These are phyloP conservation scores for Ascomycota sp. DNA, from an alignment of 2,329 filamentous ascomycete species.

Conservation along the genomic window DNA sequence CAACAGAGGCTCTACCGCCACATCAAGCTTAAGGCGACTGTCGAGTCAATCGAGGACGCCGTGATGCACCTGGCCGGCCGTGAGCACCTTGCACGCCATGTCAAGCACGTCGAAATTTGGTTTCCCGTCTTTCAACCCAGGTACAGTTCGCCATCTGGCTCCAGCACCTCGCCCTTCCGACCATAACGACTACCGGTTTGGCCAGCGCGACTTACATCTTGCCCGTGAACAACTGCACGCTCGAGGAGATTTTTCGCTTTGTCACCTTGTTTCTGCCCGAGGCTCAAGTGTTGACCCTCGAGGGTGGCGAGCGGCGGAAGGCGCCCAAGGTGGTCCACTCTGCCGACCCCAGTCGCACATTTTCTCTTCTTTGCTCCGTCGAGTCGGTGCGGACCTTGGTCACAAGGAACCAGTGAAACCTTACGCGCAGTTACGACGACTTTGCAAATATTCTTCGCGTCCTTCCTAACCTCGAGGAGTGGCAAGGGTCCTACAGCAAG, in stretches of 20 bases:
- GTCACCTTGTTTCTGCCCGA: constrained; percentile 37
- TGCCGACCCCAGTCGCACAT: constrained; percentile 4
- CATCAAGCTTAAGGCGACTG: constrained; percentile 54
- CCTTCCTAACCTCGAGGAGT: constrained; percentile 43
- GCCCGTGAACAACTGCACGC: constrained; percentile 44
- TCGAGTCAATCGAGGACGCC: constrained; percentile 38
- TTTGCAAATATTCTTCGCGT: constrained; percentile 41
- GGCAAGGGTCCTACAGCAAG: constrained; percentile 46
- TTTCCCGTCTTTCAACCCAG: constrained; percentile 52
- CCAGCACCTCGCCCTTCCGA: constrained; percentile 25
- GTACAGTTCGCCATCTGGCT: constrained; percentile 20
- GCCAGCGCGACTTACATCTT: constrained; percentile 37
- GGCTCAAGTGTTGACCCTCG: constrained; percentile 46
- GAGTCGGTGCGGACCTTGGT: constrained; percentile 44
- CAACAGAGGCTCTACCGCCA: constrained; percentile 56
- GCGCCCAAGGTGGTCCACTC: constrained; percentile 39
- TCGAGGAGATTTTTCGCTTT: constrained; percentile 50
- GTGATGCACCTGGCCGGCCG: constrained; percentile 37
- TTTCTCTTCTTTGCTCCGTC: constrained; percentile 20
- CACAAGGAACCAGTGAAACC: constrained; percentile 59
- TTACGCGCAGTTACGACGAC: constrained; percentile 43
- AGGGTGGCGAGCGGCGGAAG: constrained; percentile 60
- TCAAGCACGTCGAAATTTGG: constrained; percentile 59
- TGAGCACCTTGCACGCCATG: constrained; percentile 38
- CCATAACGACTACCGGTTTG: constrained; percentile 32